These are phyloP conservation scores for Tothia fuscella DNA, from an alignment of 2,329 filamentous ascomycete genomes.

Conservation along the genomic window DNA sequence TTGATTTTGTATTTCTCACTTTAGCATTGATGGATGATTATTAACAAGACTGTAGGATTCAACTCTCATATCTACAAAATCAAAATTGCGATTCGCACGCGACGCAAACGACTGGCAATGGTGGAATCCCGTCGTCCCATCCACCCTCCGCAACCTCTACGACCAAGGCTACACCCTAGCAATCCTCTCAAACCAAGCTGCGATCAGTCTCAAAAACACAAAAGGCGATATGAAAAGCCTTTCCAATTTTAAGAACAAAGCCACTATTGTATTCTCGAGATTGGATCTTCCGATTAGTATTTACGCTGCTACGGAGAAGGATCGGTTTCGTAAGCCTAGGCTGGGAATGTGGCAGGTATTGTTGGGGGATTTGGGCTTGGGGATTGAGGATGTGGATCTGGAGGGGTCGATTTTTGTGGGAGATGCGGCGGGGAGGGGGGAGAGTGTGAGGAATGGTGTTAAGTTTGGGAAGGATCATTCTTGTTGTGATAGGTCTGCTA, in stretches of 20 bases:
- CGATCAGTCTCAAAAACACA: slow-evolving; percentile 59
- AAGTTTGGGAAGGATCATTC: slow-evolving; percentile 44
- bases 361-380: slow-evolving; percentile 37
- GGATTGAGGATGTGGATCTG: slow-evolving; percentile 49
- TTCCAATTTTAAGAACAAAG: slow-evolving; percentile 72
- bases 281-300: slow-evolving; percentile 66
- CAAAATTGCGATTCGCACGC: slow-evolving; percentile 65
- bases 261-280: slow-evolving; percentile 53
- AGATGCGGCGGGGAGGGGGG: slow-evolving; percentile 56
- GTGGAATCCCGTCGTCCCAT: slow-evolving; percentile 68
- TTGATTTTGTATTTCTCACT: slow-evolving; percentile 24
- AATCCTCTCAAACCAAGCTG: slow-evolving; percentile 82
- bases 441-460: slow-evolving; percentile 29
- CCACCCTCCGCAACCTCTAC: slow-evolving; percentile 53
- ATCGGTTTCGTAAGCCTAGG: slow-evolving; percentile 77
- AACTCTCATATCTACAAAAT: slow-evolving; percentile 69
- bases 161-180: slow-evolving; percentile 60
- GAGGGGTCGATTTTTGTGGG: slow-evolving; percentile 72
- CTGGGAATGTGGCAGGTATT: slow-evolving; percentile 76
- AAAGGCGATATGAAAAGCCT: slow-evolving; percentile 58
- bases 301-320: slow-evolving; percentile 76
- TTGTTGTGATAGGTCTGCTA: slow-evolving; percentile 44
- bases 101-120: slow-evolving; percentile 80
- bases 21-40: neutral
- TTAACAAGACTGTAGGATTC: slow-evolving; percentile 53